These are phyloP conservation scores for Linum lewisii DNA, from an alignment of 345 rosid species.

Conservation along the genomic window DNA sequence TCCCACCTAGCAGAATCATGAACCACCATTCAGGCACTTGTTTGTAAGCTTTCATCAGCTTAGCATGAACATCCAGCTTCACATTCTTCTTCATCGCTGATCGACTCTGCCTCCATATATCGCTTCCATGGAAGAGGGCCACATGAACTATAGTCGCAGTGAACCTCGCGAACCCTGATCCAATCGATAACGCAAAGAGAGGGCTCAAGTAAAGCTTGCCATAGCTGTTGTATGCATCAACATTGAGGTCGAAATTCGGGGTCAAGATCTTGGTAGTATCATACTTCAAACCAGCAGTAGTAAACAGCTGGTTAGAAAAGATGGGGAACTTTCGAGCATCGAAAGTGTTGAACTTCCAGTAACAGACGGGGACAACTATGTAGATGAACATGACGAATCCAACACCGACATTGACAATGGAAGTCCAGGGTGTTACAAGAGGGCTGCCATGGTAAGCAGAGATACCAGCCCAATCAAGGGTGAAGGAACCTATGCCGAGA, in stretches of 20 bases:
- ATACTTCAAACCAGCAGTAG: constrained; percentile 60
- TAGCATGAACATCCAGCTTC: constrained; percentile 77
- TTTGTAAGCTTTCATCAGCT: constrained; percentile 69
- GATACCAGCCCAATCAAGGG: constrained; percentile 99
- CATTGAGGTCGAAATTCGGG: constrained; percentile 48
- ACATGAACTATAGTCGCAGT: constrained; percentile 93
- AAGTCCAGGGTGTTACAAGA: constrained; percentile 80
- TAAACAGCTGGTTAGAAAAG: constrained; percentile 81
- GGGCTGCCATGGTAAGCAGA: constrained; percentile 99
- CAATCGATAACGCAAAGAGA: constrained; percentile 90
- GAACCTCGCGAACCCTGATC: constrained; percentile 95
- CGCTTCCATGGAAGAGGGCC: constrained; percentile 93
- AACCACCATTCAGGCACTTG: constrained; percentile 98
- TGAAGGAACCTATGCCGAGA: constrained; percentile 86
- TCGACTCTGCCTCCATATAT: constrained; percentile 72
- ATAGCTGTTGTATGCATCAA: constrained; percentile 57
- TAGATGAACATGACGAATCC: constrained; percentile 93
- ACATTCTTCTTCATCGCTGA: constrained; percentile 55
- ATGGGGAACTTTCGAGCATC: constrained; percentile 86
- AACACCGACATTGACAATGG: constrained; percentile 78
- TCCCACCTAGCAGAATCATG: constrained; percentile 42
- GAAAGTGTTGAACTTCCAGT: constrained; percentile 86
- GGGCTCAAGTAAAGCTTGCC: constrained; percentile 95
- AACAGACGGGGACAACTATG: constrained; percentile 82
- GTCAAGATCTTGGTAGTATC: constrained; percentile 80